phyloP scores from a whole-genome alignment of 176 grass and related monocot genomes.

The Secale cereale region DNA sequence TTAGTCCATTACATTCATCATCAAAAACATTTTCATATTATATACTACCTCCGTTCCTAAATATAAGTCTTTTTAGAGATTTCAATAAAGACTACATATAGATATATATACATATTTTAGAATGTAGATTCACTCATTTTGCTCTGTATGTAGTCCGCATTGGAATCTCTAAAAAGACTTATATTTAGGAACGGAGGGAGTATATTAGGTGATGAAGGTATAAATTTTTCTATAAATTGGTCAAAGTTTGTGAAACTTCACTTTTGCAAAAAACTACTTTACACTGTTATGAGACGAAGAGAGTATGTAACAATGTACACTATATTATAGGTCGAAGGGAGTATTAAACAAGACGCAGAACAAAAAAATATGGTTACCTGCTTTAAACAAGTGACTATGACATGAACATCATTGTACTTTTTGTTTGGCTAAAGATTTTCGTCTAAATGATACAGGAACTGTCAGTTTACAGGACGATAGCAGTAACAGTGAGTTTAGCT shows the following conservation, averaged over 20 bases:
- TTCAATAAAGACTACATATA: no score
- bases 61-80: no score
- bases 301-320: not conserved
- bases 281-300: not conserved
- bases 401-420: not conserved
- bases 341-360: not conserved
- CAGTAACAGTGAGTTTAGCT: not conserved
- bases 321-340: not conserved
- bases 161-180: no score
- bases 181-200: no score
- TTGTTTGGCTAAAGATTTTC: not conserved
- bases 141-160: no score
- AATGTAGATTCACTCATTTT: no score
- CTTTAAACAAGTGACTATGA: not conserved
- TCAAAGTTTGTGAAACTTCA: not conserved
- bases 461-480: conserved; percentile 2
- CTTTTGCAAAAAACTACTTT: not conserved
- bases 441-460: conserved; percentile 8
- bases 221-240: not conserved
- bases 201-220: not conserved
- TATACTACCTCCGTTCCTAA: no score
- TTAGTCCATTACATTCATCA: not conserved
- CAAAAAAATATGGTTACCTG: not conserved
- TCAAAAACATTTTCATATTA: not conserved
- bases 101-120: no score